These are phyloP conservation scores for Phytopythium kandeliae DNA, from an alignment of 352 stramenopile genomes.

Conservation along the genomic window DNA sequence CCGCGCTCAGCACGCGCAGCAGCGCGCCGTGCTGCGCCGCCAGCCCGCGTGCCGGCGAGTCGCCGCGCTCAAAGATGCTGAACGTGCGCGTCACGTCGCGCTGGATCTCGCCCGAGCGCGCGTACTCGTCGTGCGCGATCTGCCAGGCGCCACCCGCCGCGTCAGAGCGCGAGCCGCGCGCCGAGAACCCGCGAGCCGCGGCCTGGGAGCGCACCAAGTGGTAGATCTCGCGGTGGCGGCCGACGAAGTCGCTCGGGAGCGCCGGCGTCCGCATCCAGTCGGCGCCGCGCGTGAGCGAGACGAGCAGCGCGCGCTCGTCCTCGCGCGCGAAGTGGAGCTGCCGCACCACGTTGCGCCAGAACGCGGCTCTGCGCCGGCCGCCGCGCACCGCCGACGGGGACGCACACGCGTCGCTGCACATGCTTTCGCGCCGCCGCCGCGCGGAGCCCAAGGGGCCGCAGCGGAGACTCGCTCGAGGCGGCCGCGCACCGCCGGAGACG, in stretches of 20 bases:
- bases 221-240: constrained; percentile 75
- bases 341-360: constrained; percentile 78
- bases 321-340: constrained; percentile 76
- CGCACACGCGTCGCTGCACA: constrained; percentile 1
- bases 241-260: constrained; percentile 47
- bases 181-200: too few relatives aligned
- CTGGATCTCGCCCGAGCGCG: constrained; percentile 62
- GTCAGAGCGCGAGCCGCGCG: too few relatives aligned
- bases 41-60: constrained; percentile 27
- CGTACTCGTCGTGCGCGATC: constrained; percentile 59
- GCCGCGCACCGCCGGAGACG: too few relatives aligned
- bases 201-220: constrained; percentile 36
- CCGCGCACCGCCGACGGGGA: constrained; percentile 8
- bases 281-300: constrained; percentile 62
- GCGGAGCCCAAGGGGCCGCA: not conserved
- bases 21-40: constrained; percentile 52
- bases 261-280: constrained; percentile 55
- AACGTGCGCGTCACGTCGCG: constrained; percentile 84
- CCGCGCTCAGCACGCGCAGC: constrained; percentile 77
- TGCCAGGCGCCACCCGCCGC: not conserved
- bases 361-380: constrained; percentile 18
- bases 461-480: too few relatives aligned
- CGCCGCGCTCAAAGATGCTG: constrained; percentile 75
- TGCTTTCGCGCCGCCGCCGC: not conserved
- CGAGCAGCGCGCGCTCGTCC: constrained; percentile 47